Percentiles rank a stretch among this genome's conserved stretches.
phyloP scores from a whole-genome alignment of 2,329 filamentous ascomycete species.

The Ceratocystis diversiconidia region DNA sequence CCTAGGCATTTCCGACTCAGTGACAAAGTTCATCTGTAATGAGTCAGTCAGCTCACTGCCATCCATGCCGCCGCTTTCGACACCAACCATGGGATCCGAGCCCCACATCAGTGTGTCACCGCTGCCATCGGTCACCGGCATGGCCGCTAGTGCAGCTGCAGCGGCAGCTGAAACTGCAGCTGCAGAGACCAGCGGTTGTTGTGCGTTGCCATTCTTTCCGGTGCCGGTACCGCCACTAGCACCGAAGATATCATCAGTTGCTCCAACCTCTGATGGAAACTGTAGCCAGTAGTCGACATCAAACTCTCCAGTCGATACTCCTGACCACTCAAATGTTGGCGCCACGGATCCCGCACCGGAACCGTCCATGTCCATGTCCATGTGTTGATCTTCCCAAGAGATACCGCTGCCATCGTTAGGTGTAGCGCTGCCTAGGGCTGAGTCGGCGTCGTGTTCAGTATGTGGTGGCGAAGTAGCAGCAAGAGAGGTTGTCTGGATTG shows the following conservation, averaged over 20 bases:
- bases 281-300: conserved; percentile 47
- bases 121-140: background rate
- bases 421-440: conserved; percentile 28
- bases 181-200: background rate
- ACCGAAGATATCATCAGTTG: conserved; percentile 28
- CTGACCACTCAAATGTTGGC: conserved; percentile 40
- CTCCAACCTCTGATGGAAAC: conserved; percentile 37
- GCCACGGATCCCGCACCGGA: conserved; percentile 24
- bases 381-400: conserved; percentile 29
- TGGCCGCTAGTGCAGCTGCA: background rate
- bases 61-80: background rate
- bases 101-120: conserved; percentile 14
- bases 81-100: conserved; percentile 6
- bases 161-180: background rate
- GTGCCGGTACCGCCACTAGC: conserved; percentile 23
- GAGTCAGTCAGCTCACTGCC: background rate
- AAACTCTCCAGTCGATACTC: conserved; percentile 37
- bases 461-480: conserved; percentile 29
- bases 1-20: background rate
- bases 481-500: conserved; percentile 10
- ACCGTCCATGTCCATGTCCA: conserved; percentile 27
- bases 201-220: background rate
- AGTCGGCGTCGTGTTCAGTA: conserved; percentile 30
- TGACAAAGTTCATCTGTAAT: background rate
- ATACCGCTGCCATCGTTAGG: conserved; percentile 30